phyloP scores from a whole-genome alignment of 148 eudicot species.

The Dianthus caryophyllus region DNA sequence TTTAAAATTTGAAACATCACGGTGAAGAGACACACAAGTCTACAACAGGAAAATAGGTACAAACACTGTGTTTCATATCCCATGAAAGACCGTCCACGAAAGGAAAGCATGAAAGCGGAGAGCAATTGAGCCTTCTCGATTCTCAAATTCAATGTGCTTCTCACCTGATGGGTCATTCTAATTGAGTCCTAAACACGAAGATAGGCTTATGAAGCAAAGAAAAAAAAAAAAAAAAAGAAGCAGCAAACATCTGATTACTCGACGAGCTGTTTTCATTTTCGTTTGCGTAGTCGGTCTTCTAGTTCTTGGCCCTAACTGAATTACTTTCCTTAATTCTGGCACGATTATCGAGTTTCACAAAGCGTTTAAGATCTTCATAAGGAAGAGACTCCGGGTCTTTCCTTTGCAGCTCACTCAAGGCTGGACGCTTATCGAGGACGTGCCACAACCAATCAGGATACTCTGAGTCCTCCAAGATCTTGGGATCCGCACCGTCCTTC shows the following conservation, averaged over 20 bases:
- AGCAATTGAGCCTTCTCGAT: too few relatives aligned
- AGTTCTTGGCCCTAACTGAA: constrained; percentile 66
- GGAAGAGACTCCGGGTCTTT: constrained; percentile 62
- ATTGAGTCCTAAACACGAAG: too few relatives aligned
- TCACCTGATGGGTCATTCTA: too few relatives aligned
- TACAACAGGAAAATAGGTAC: background rate
- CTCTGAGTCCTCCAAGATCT: constrained; percentile 68
- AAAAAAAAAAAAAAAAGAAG: background rate
- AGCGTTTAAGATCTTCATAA: constrained; percentile 81
- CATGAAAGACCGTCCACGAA: too few relatives aligned
- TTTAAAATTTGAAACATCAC: background rate
- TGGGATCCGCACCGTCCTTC: constrained; percentile 85
- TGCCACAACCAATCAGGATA: constrained; percentile 93
- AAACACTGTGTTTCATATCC: background rate
- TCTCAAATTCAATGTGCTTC: too few relatives aligned
- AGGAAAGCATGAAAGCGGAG: background rate
- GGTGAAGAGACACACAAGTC: background rate
- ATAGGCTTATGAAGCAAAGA: background rate
- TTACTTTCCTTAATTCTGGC: constrained; percentile 89
- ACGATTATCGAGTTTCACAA: constrained; percentile 93
- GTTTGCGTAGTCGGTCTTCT: constrained; percentile 10
- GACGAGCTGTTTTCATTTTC: background rate
- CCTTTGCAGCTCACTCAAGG: constrained; percentile 82
- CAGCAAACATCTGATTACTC: background rate
- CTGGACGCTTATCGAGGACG: constrained; percentile 67